Percentiles rank a stretch among this genome's conserved stretches.
phyloP scores from a whole-genome alignment of 2,329 filamentous ascomycete genomes.

The Verticillium zaregamsianum region DNA sequence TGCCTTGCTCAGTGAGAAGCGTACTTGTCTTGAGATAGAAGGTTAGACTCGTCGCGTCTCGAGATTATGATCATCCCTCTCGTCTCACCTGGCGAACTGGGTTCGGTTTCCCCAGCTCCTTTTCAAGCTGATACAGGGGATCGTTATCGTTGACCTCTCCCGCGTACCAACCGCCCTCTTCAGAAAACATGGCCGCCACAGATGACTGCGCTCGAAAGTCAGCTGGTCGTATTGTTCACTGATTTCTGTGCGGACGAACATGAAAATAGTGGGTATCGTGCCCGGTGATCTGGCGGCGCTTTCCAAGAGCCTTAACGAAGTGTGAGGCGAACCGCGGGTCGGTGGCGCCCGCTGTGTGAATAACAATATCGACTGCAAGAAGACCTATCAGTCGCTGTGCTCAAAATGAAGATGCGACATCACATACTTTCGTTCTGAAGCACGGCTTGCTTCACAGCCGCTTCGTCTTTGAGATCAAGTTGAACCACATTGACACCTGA shows the following conservation, averaged over 20 bases:
- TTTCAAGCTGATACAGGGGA: constrained; percentile 22
- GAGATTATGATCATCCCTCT: not conserved
- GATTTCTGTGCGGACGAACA: constrained; percentile 15
- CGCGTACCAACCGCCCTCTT: constrained; percentile 24
- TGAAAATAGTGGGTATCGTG: constrained; percentile 27
- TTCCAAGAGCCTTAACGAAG: constrained; percentile 27
- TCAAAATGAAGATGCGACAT: not conserved
- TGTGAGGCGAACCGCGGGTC: constrained; percentile 18
- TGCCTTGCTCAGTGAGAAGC: constrained; percentile 21
- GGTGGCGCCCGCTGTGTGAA: constrained; percentile 29
- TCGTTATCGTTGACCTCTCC: constrained; percentile 25
- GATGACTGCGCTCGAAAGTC: constrained; percentile 17
- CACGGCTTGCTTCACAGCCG: constrained; percentile 15
- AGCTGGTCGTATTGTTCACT: accelerated
- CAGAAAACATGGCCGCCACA: constrained; percentile 18
- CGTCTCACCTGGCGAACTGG: constrained; percentile 21
- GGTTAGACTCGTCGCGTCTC: not conserved
- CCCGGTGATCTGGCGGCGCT: constrained; percentile 19
- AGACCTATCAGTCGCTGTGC: not conserved
- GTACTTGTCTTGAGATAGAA: constrained; percentile 19
- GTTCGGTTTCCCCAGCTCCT: constrained; percentile 18
- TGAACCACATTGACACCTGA: constrained; percentile 23
- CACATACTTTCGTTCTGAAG: constrained; percentile 20
- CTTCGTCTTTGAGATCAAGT: constrained; percentile 25
- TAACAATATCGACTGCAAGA: constrained; percentile 27